A percentile compares a stretch with the other conserved stretches of the same genome.
Conservation (phyloP, 352 stramenopile species). For the Phytophthora cactorum region DNA sequence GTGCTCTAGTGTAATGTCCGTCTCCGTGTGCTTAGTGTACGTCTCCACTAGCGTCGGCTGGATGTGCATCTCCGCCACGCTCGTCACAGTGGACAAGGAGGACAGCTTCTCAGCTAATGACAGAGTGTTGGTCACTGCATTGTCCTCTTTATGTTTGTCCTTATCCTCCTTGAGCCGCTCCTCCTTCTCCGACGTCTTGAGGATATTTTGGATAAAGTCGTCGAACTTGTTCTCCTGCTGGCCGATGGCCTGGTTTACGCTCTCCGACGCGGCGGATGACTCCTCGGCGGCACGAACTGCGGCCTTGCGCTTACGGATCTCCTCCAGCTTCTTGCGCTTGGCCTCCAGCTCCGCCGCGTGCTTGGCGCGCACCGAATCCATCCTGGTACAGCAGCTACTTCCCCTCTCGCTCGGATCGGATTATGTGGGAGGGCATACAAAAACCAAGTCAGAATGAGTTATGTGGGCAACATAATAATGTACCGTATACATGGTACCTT, state of each 20-base stretch:
- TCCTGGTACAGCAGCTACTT: conserved; percentile 15
- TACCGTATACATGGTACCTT: not conserved
- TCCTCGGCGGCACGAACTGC: conserved; percentile 64
- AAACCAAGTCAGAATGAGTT: not conserved
- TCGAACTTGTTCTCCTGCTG: conserved; percentile 81
- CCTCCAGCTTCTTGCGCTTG: conserved; percentile 91
- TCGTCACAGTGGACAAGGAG: conserved; percentile 72
- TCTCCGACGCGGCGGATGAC: conserved; percentile 44
- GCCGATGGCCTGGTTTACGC: conserved; percentile 62
- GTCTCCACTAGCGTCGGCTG: conserved; percentile 82
- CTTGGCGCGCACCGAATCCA: conserved; percentile 81
- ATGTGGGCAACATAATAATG: not conserved
- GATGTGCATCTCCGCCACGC: conserved; percentile 83
- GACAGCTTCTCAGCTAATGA: conserved; percentile 83
- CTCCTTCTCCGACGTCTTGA: conserved; percentile 61
- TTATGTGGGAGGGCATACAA: not conserved
- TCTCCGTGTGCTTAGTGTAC: conserved; percentile 88
- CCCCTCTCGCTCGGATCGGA: conserved; percentile 12
- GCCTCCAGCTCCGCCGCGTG: conserved; percentile 88
- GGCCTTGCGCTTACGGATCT: conserved; percentile 88
- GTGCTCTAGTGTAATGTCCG: conserved; percentile 82
- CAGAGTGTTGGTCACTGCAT: conserved; percentile 42
- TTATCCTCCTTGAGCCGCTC: conserved; percentile 20
- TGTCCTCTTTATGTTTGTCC: conserved; percentile 28
- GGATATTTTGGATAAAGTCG: conserved; percentile 88